Evolutionary conservation across 371 early-diverging fungal species (phyloP), one percentile per base, ranked within the genome.

Genomic region (Lichtheimia ramosa): DNA sequence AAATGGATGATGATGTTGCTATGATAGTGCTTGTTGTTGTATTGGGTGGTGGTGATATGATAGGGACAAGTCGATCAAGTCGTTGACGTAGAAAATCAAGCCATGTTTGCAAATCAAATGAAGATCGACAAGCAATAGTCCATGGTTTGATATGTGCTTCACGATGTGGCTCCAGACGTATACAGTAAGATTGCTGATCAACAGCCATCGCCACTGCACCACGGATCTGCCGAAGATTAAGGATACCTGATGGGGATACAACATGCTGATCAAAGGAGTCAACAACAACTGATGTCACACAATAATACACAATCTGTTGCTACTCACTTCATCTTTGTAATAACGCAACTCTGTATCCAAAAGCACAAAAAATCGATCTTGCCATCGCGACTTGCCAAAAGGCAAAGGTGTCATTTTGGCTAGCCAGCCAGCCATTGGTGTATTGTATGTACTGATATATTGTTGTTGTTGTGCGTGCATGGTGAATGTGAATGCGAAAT

Each of bases 331-430:
- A 23, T 63, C 59, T 51, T 68, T 71, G 27, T 77, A 77, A 46
- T 70, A 73, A 18, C 77, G 63, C 16, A 77, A 28, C 54, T 77
- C 72, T 15, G 72, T 59, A 57, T 68, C 74, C 21, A 74, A 56
- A 20, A 77, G 48, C 12, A 77, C 72, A 40, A 77, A 71, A 27
- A 59, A 77, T 4, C 74, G 64, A 25, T 66, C 62, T 48, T 67
- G 70, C 77, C 77, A 77, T 25, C 60, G 25, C 16, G 59, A 21
- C 59, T 27, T 34, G 51, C 59, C 59, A 27, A 58, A 58, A 3
- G 59, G 59, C n/a, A 58, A 51, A 7, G 51, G 14, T 8, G 40
- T 58, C 14, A 58, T 20, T 18, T 58, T 58, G 24, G 59, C 50
- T 23, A 58, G 59, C 59, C 51, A 49, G 40, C 59, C 59, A 15